phyloP scores from a whole-genome alignment of 1,139 yeast genomes.

The Candida neerlandica region DNA sequence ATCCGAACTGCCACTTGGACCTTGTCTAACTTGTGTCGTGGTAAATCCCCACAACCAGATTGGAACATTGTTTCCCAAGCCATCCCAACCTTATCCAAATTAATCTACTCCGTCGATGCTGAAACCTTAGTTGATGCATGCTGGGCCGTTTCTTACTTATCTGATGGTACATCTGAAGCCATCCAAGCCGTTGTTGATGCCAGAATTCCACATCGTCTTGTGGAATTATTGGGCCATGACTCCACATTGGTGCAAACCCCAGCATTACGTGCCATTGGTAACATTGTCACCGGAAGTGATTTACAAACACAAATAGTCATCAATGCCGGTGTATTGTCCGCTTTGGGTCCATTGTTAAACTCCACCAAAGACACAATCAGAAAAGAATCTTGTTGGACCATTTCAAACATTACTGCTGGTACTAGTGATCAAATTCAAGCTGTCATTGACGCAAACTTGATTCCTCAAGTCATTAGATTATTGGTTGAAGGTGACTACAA shows the following conservation, averaged over 20 bases:
- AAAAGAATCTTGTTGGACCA: conserved; percentile 99
- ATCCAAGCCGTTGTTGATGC: conserved; percentile 97
- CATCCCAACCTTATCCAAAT: conserved; percentile 87
- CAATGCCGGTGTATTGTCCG: conserved; percentile 89
- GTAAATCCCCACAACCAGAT: conserved; percentile 94
- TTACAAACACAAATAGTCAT: conserved; percentile 93
- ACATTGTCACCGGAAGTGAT: conserved; percentile 96
- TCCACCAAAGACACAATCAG: conserved; percentile 91
- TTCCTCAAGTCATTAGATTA: conserved; percentile 88
- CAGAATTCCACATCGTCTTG: conserved; percentile 91
- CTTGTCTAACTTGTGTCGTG: conserved; percentile 92
- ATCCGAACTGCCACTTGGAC: conserved; percentile 99
- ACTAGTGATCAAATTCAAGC: conserved; percentile 95
- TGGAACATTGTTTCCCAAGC: conserved; percentile 88
- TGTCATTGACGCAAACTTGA: conserved; percentile 89
- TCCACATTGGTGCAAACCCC: conserved; percentile 93
- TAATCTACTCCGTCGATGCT: conserved; percentile 85
- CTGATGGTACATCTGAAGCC: conserved; percentile 91
- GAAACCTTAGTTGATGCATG: conserved; percentile 97
- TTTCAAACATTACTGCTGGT: conserved; percentile 97
- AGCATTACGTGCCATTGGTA: conserved; percentile 95
- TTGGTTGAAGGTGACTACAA: conserved; percentile 86
- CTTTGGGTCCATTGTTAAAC: conserved; percentile 75
- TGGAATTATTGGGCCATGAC: conserved; percentile 82
- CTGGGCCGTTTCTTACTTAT: conserved; percentile 96